Conservation (phyloP, 1,284 basidiomycete genomes). For the Schizophyllum commune region DNA sequence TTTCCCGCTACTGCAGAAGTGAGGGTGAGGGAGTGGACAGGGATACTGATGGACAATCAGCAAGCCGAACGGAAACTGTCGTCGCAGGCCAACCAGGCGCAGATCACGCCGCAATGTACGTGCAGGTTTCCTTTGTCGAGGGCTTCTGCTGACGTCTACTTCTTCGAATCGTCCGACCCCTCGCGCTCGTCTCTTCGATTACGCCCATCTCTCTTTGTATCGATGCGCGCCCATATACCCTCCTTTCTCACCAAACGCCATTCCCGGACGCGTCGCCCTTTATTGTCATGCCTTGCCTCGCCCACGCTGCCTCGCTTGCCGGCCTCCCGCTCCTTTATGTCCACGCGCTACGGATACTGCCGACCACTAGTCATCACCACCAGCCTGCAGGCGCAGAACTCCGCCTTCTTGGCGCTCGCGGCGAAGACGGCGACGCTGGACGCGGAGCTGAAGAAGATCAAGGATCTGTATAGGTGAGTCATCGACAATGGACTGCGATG, state of each 20-base stretch:
- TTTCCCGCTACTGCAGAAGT: too few species aligned
- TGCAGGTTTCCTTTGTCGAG: not conserved
- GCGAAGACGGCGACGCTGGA: constrained; percentile 64
- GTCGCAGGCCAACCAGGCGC: constrained; percentile 51
- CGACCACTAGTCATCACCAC: constrained; percentile 49
- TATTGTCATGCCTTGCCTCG: not conserved
- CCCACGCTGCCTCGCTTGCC: not conserved
- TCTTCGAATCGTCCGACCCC: too few species aligned
- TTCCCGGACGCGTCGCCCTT: too few species aligned
- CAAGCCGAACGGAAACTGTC: constrained; percentile 78
- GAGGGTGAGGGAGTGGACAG: too few species aligned
- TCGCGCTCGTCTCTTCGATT: too few species aligned
- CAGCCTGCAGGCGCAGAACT: constrained; percentile 68
- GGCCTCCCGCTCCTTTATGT: constrained; percentile 1
- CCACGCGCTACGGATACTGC: constrained; percentile 5
- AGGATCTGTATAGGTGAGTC: constrained; percentile 44
- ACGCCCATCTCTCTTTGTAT: too few species aligned
- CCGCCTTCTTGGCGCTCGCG: constrained; percentile 65
- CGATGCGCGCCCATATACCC: too few species aligned
- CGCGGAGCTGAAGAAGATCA: constrained; percentile 64
- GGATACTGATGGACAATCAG: constrained; percentile 25
- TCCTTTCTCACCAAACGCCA: too few species aligned
- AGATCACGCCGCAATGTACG: constrained; percentile 69
- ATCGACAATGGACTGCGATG: not conserved
- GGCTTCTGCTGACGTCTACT: not conserved